phyloP scores from a whole-genome alignment of 1,139 yeast species.

The Geotrichum cucujoidarum region DNA sequence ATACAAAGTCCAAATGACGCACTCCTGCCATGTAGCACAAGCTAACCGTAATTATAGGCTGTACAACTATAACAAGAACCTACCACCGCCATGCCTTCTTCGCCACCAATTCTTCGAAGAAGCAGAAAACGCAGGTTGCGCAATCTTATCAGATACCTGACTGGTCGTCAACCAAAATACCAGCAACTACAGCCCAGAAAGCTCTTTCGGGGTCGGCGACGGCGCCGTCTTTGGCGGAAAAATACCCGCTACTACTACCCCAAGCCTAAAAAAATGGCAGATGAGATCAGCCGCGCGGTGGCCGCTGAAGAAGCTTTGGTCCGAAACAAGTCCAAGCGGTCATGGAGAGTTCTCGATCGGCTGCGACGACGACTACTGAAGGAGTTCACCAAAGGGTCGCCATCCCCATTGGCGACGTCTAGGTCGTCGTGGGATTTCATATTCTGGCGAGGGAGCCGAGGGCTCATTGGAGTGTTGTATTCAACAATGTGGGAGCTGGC shows the following conservation, averaged over 20 bases:
- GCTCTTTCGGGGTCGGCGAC: constrained; percentile 6
- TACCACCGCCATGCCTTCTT: background rate
- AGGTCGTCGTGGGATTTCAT: constrained; percentile 2
- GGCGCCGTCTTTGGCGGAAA: constrained; percentile 13
- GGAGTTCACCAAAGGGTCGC: constrained; percentile 5
- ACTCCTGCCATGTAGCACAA: no score
- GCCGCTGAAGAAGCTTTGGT: background rate
- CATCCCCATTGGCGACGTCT: constrained; percentile 10
- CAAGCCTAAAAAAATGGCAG: constrained; percentile 3
- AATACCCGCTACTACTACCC: constrained; percentile 13
- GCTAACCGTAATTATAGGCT: background rate
- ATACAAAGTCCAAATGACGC: no score
- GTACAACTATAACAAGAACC: background rate
- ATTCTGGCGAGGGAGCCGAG: background rate
- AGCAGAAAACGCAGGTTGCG: constrained; percentile 6
- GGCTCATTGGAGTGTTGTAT: background rate
- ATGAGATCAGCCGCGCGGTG: background rate
- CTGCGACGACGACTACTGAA: constrained; percentile 3
- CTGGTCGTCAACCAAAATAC: constrained; percentile 7
- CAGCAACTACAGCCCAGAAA: background rate
- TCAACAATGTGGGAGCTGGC: constrained; percentile 1
- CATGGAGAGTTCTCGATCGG: constrained; percentile 3
- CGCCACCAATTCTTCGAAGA: constrained; percentile 15
- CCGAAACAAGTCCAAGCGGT: background rate
- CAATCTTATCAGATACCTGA: background rate